phyloP scores from a whole-genome alignment of 2,329 filamentous ascomycete species.

The Pyrenophora teres region DNA sequence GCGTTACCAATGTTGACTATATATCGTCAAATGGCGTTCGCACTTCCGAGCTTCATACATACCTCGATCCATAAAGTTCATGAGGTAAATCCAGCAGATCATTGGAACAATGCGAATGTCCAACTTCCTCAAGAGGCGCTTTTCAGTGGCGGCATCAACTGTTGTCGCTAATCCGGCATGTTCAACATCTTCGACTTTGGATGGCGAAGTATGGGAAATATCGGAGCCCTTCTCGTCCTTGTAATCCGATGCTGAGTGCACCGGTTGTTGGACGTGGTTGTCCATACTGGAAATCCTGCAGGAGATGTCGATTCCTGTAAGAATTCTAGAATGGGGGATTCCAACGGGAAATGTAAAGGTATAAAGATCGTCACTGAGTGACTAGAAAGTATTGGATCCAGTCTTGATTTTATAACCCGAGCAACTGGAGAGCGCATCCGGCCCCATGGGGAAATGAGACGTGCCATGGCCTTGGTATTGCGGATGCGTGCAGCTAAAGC shows the following conservation, averaged over 20 bases:
- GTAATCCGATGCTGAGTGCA: constrained; percentile 10
- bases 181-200: constrained; percentile 21
- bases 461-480: constrained; percentile 20
- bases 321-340: background rate
- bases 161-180: constrained; percentile 7
- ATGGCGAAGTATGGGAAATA: constrained; percentile 4
- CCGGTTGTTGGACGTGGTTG: background rate
- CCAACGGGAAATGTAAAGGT: background rate
- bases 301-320: background rate
- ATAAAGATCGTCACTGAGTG: constrained; percentile 8
- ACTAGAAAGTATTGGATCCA: constrained; percentile 5
- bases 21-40: background rate
- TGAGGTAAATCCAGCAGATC: constrained; percentile 61
- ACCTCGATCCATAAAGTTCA: constrained; percentile 54
- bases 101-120: constrained; percentile 57
- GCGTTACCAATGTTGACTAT: constrained; percentile 51
- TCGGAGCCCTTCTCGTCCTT: constrained; percentile 17
- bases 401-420: constrained; percentile 15
- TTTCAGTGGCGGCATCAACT: constrained; percentile 54
- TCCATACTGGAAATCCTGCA: constrained; percentile 6
- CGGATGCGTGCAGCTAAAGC: constrained; percentile 15
- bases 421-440: constrained; percentile 2
- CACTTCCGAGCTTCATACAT: background rate
- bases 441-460: constrained; percentile 17
- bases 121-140: constrained; percentile 54